These are phyloP conservation scores for Penicillium crustosum DNA, from an alignment of 2,329 filamentous ascomycete genomes.

Conservation along the genomic window DNA sequence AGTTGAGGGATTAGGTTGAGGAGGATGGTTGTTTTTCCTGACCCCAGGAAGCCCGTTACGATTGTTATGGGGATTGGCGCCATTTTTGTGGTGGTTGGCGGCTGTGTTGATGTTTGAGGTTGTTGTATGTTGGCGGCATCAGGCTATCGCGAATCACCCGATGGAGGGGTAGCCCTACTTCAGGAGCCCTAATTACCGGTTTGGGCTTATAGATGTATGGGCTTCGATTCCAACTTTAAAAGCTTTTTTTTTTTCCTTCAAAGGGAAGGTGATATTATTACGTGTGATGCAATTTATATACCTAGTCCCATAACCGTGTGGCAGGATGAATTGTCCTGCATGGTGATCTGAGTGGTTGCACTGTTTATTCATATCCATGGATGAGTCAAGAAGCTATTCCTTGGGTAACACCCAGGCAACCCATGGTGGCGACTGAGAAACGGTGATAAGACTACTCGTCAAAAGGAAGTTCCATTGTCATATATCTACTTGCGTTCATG, in stretches of 20 bases:
- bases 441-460: neutral
- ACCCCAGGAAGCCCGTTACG: conserved; percentile 92
- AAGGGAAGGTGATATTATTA: neutral
- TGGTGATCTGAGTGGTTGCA: neutral
- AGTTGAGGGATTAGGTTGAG: conserved; percentile 93
- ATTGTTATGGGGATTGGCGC: conserved; percentile 85
- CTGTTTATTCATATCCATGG: neutral
- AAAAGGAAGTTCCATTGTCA: neutral
- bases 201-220: neutral
- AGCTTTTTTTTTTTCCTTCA: no score
- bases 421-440: neutral
- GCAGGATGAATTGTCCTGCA: no score
- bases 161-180: conserved; percentile 10
- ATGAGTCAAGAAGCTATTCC: neutral
- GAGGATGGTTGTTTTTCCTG: conserved; percentile 93
- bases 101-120: neutral
- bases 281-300: neutral
- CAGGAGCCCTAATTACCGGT: conserved; percentile 2
- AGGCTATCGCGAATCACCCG: neutral
- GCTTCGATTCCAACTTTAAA: neutral
- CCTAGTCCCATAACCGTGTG: neutral
- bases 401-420: neutral
- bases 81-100: conserved; percentile 43
- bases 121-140: neutral
- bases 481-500: neutral